Conservation (phyloP, 2,329 filamentous ascomycete species). For the Cladosporium sp. region DNA sequence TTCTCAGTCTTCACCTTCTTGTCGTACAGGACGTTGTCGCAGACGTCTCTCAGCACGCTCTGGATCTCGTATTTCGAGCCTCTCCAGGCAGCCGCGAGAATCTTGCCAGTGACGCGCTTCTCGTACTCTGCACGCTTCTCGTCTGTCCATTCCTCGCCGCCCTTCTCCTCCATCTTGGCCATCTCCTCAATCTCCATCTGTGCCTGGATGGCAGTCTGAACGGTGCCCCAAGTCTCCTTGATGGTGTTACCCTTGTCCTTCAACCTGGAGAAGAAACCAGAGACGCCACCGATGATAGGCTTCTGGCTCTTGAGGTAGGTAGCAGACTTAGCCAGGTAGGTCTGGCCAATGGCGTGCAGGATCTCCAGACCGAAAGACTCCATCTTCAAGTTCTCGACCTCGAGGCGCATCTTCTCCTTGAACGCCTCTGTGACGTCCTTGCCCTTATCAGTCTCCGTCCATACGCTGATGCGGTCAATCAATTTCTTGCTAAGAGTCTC, state of each 20-base stretch:
- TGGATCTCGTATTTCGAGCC: conserved; percentile 98
- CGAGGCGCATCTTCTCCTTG: conserved; percentile 86
- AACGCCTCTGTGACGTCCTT: conserved; percentile 80
- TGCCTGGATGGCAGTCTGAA: conserved; percentile 90
- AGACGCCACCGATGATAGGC: conserved; percentile 74
- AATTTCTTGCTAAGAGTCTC: conserved; percentile 78
- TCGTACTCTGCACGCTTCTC: conserved; percentile 96
- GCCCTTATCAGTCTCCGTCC: conserved; percentile 95
- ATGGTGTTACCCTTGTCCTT: conserved; percentile 96
- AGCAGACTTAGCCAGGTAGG: conserved; percentile 81
- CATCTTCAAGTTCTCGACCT: conserved; percentile 98
- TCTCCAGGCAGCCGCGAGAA: conserved; percentile 91
- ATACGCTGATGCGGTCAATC: conserved; percentile 81
- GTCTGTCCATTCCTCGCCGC: conserved; percentile 96
- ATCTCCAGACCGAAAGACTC: conserved; percentile 97
- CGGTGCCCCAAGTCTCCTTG: conserved; percentile 98
- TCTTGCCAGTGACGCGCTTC: conserved; percentile 93
- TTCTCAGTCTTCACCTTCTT: conserved; percentile 75
- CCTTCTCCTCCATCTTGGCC: conserved; percentile 89
- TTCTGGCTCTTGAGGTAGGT: conserved; percentile 91
- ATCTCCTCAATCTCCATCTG: conserved; percentile 99
- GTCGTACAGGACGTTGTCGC: conserved; percentile 76
- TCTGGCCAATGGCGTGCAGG: conserved; percentile 85
- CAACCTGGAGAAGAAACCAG: conserved; percentile 86
- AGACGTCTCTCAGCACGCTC: conserved; percentile 88